These are phyloP conservation scores for Kodamaea sp. DNA, from an alignment of 1,139 yeast genomes.

Conservation along the genomic window DNA sequence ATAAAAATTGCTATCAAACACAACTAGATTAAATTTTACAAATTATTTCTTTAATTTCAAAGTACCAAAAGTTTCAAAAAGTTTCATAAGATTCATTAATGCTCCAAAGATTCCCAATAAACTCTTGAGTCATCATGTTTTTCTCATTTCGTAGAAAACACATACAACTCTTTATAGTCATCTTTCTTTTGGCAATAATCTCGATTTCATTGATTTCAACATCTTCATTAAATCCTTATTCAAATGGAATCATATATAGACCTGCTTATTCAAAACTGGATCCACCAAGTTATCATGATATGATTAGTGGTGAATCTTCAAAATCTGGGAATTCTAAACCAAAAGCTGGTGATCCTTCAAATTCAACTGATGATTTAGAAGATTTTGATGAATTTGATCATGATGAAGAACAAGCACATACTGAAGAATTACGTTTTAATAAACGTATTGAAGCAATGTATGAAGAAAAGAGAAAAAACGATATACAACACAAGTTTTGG, in stretches of 20 bases:
- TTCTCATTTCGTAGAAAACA: slow-evolving; percentile 16
- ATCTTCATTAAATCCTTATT: slow-evolving; percentile 6
- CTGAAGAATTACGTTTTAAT: slow-evolving; percentile 20
- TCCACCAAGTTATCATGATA: slow-evolving; percentile 6
- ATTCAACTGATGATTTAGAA: slow-evolving; percentile 4
- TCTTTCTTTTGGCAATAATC: slow-evolving; percentile 16
- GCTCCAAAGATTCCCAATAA: not conserved
- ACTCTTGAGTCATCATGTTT: slow-evolving; percentile 11
- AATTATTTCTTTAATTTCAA: too few species aligned
- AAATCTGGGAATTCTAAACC: not conserved
- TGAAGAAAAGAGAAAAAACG: slow-evolving; percentile 17
- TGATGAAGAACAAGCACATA: slow-evolving; percentile 6
- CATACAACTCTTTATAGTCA: slow-evolving; percentile 14
- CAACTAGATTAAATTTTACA: too few species aligned
- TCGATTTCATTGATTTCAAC: slow-evolving; percentile 14
- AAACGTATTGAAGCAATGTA: slow-evolving; percentile 16
- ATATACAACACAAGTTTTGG: slow-evolving; percentile 32
- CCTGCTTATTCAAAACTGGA: slow-evolving; percentile 2
- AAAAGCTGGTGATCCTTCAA: not conserved
- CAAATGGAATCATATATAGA: not conserved
- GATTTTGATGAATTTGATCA: slow-evolving; percentile 10
- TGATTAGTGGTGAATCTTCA: not conserved
- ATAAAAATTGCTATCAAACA: too few species aligned
- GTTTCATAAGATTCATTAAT: not conserved
- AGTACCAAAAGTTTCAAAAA: too few species aligned